Evolutionary conservation across 768 basidiomycete species (phyloP).

Genomic region (Suillus paluster): DNA sequence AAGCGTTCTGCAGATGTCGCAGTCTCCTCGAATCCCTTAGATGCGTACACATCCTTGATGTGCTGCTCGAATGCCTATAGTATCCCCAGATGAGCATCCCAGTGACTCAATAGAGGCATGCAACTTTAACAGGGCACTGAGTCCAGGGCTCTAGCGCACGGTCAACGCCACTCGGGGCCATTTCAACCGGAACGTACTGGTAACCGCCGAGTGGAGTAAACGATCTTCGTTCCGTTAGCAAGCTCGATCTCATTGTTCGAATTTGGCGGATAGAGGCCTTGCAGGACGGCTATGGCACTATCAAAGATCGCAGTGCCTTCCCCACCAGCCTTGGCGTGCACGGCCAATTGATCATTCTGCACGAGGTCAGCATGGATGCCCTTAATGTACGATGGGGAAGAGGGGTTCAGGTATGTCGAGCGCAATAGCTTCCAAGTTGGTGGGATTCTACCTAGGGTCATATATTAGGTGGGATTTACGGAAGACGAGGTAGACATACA

Average conservation of each 20-base stretch:
- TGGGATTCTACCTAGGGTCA: constrained; percentile 62
- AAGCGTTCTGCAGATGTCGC: constrained; percentile 62
- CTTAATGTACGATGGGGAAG: constrained; percentile 68
- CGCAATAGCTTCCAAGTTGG: constrained; percentile 65
- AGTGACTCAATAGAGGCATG: constrained; percentile 11
- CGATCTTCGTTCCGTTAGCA: constrained; percentile 74
- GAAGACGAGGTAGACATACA: constrained; percentile 40
- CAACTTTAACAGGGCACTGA: constrained; percentile 54
- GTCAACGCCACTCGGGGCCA: constrained; percentile 51
- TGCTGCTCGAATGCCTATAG: constrained; percentile 69
- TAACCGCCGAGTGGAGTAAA: constrained; percentile 83
- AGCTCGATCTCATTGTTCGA: constrained; percentile 68
- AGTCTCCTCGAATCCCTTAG: constrained; percentile 64
- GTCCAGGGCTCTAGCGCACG: constrained; percentile 83
- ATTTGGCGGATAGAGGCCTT: constrained; percentile 84
- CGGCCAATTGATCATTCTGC: constrained; percentile 69
- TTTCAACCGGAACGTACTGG: constrained; percentile 85
- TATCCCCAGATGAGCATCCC: constrained; percentile 29
- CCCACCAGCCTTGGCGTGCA: constrained; percentile 80
- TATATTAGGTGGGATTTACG: constrained; percentile 12
- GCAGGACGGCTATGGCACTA: constrained; percentile 78
- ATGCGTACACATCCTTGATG: constrained; percentile 62
- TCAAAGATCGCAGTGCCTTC: constrained; percentile 86
- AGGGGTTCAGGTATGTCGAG: constrained; percentile 65
- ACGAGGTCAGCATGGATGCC: constrained; percentile 70